Base-by-base conservation (phyloP, 2,329 filamentous ascomycete genomes). In the Pseudogymnoascus pannorum region DNA sequence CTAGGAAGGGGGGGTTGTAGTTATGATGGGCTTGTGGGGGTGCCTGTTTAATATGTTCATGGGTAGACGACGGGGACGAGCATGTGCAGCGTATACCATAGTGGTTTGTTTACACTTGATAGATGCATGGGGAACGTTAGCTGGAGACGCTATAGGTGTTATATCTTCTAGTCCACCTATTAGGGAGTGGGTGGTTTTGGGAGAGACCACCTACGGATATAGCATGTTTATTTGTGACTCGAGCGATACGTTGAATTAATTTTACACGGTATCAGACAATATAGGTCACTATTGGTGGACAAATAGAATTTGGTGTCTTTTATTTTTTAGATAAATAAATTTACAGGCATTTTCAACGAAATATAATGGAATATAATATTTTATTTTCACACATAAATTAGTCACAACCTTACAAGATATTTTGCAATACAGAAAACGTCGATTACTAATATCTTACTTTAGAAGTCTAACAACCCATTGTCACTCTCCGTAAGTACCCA, bases 401-500 rank as follows among this genome's bases (percentile, higher is more conserved):
- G 4, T 7, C 1, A 16, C 24, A 18, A 18, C 6, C 12, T 51
- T 29, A 18, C 11, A 51, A 29, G 14, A 16, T 11, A 18, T 12
- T 31, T 31, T 31, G n/a, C n/a, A n/a, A n/a, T n/a, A n/a, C n/a
- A n/a, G n/a, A n/a, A n/a, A n/a, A n/a, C n/a, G n/a, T n/a, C n/a
- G n/a, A n/a, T 18, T 8, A 8, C 48, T 12, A 54, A 0, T 7
- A 31, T 12, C 48, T 14, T 2, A 1, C 4, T 20, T 12, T 60
- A 68, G 60, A 72, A 71, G 12, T 58, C 54, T 4, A 67, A 69
- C 63, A 88, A 70, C 9, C 80, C 79, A 67, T 81, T 77, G 7
- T 68, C 68, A 68, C 84, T 88, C 68, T 87, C 79, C 0, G 92
- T 96, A 74, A 94, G 76, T 1, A 80, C 75, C 78, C 88, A 93